These are phyloP conservation scores for Phytophthora podocarpi DNA, from an alignment of 352 stramenopile species.

Conservation along the genomic window DNA sequence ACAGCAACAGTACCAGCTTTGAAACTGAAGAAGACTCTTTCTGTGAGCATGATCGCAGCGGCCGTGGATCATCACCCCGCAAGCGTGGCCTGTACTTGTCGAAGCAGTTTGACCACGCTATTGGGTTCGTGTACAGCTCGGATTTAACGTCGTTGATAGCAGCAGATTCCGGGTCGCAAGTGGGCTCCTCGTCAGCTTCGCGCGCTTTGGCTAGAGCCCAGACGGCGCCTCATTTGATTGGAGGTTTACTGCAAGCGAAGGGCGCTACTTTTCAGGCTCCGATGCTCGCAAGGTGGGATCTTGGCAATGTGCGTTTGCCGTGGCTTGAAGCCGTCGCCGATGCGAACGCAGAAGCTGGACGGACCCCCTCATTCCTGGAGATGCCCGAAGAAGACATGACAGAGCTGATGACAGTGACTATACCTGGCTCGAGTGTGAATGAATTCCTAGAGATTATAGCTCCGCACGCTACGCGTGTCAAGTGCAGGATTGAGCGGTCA, in stretches of 20 bases:
- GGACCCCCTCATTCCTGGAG: conserved; percentile 47
- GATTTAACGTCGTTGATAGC: conserved; percentile 59
- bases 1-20: conserved; percentile 15
- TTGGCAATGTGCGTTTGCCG: conserved; percentile 42
- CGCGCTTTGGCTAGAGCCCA: conserved; percentile 24
- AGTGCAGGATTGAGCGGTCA: conserved; percentile 17
- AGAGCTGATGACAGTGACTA: conserved; percentile 53
- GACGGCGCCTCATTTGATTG: conserved; percentile 24
- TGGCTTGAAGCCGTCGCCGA: conserved; percentile 49
- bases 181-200: conserved; percentile 1
- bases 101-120: conserved; percentile 73
- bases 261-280: conserved; percentile 46
- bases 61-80: neutral
- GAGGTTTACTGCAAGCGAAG: conserved; percentile 9
- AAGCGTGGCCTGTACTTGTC: conserved; percentile 57
- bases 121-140: conserved; percentile 72
- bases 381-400: conserved; percentile 51
- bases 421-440: conserved; percentile 41
- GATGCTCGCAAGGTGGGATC: conserved; percentile 42
- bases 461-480: conserved; percentile 37
- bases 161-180: conserved; percentile 2
- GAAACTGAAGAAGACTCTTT: conserved; percentile 22
- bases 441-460: conserved; percentile 57
- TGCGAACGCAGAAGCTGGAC: conserved; percentile 12
- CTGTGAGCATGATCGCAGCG: conserved; percentile 20